Evolutionary conservation across 1,284 basidiomycete species (phyloP).

Genomic region (Neotropicomus parvogracilis): DNA sequence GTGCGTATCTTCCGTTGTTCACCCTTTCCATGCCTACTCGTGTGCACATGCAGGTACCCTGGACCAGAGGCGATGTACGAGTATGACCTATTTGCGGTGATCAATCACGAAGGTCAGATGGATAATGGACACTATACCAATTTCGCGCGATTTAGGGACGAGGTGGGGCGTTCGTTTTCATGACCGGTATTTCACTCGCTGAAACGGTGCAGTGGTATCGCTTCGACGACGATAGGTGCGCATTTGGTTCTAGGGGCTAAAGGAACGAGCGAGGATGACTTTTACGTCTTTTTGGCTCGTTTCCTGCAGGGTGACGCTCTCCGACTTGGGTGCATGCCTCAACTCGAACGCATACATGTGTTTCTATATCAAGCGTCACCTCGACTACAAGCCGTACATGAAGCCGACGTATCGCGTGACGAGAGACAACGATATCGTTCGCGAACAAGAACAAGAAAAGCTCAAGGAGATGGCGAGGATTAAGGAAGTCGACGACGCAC

Average conservation of each 20-base stretch:
- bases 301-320: constrained; percentile 59
- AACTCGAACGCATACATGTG: constrained; percentile 82
- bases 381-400: constrained; percentile 73
- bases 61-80: constrained; percentile 75
- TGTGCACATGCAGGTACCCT: constrained; percentile 36
- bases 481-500: constrained; percentile 61
- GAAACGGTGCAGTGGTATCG: constrained; percentile 74
- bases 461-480: constrained; percentile 44
- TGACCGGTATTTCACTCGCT: neutral
- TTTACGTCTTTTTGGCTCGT: neutral
- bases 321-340: constrained; percentile 65
- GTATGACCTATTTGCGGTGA: constrained; percentile 91
- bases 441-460: constrained; percentile 48
- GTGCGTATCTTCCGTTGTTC: constrained; percentile 30
- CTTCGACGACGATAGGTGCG: constrained; percentile 90
- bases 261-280: neutral
- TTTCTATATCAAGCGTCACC: constrained; percentile 84
- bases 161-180: constrained; percentile 46
- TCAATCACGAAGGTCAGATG: constrained; percentile 93
- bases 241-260: neutral
- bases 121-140: constrained; percentile 95
- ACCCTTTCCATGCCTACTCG: no score
- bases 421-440: constrained; percentile 62
- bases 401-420: constrained; percentile 68
- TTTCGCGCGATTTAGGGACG: constrained; percentile 71